phyloP scores from a whole-genome alignment of 257 asterid species.

The Voacanga thouarsii region DNA sequence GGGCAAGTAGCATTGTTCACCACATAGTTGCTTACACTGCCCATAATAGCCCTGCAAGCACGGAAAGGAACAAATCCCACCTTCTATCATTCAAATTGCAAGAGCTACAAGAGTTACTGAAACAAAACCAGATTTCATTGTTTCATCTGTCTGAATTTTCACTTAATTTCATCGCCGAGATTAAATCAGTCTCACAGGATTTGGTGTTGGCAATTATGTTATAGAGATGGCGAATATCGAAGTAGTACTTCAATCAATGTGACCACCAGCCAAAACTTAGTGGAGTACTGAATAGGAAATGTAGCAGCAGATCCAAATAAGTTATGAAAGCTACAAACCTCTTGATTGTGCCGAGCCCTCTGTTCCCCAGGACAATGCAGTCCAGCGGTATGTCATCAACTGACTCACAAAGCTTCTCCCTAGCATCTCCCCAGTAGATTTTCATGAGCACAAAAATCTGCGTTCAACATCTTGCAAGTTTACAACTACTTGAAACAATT shows the following conservation, averaged over 20 bases:
- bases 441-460: slow-evolving; percentile 71
- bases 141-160: background rate
- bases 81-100: background rate
- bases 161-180: background rate
- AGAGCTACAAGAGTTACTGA: background rate
- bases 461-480: background rate
- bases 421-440: slow-evolving; percentile 89
- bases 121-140: background rate
- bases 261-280: background rate
- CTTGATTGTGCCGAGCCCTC: slow-evolving; percentile 88
- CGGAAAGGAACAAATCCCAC: slow-evolving; percentile 9
- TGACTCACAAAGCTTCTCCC: slow-evolving; percentile 75
- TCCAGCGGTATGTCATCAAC: slow-evolving; percentile 64
- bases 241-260: background rate
- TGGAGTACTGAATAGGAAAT: background rate
- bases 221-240: background rate
- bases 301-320: background rate
- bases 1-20: slow-evolving; percentile 83
- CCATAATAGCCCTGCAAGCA: slow-evolving; percentile 77
- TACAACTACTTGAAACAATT: background rate
- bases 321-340: slow-evolving; percentile 38
- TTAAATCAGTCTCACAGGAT: background rate
- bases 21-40: slow-evolving; percentile 85
- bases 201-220: background rate
- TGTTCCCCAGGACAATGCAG: slow-evolving; percentile 71